phyloP scores from a whole-genome alignment of 2,329 filamentous ascomycete species.

The Colletotrichum agaves region DNA sequence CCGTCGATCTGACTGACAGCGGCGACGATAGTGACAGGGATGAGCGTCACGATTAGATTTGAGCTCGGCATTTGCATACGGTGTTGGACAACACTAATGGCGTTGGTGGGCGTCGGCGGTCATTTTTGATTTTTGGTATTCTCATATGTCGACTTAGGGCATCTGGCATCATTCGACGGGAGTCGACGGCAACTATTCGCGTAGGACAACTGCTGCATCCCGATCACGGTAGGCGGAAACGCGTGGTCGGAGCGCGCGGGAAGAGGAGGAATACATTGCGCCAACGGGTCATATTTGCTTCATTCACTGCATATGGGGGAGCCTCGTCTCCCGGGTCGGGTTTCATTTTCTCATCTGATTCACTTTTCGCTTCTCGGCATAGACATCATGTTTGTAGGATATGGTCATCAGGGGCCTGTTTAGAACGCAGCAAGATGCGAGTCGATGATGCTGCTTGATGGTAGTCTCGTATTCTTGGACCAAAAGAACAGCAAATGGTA shows the following conservation, averaged over 20 bases:
- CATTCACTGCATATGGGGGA: constrained; percentile 5
- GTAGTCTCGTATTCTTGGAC: background rate
- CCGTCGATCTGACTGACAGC: constrained; percentile 55
- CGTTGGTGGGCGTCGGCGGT: constrained; percentile 23
- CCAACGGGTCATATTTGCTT: background rate
- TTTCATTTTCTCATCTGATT: background rate
- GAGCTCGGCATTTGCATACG: constrained; percentile 21
- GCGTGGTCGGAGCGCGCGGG: constrained; percentile 5
- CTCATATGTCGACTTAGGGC: constrained; percentile 13
- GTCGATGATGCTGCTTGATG: constrained; percentile 9
- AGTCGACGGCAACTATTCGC: constrained; percentile 3
- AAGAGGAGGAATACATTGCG: background rate
- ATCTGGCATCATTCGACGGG: constrained; percentile 16
- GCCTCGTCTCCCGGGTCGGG: background rate
- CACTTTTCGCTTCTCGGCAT: background rate
- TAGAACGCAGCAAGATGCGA: constrained; percentile 12
- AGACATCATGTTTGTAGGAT: background rate
- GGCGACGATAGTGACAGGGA: constrained; percentile 59
- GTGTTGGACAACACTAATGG: constrained; percentile 24
- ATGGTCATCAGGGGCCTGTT: background rate
- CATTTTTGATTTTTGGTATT: constrained; percentile 1
- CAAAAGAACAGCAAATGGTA: constrained; percentile 5
- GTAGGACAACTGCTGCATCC: constrained; percentile 22
- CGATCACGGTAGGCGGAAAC: background rate
- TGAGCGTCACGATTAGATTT: constrained; percentile 44